Base-by-base conservation (phyloP, 345 rosid species). In the Garcia nutans region DNA sequence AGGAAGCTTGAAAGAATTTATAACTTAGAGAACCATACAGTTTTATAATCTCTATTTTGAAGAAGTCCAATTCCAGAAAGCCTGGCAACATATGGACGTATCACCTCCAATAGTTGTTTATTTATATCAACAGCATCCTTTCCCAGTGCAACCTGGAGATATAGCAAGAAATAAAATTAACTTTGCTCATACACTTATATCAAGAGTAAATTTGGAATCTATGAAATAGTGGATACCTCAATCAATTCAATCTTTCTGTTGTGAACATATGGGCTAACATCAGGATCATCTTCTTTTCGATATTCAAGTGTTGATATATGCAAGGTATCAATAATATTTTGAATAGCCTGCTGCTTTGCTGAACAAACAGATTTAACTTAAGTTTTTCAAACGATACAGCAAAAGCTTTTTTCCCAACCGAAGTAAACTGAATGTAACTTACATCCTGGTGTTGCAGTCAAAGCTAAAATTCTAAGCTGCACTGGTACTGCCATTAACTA, bases 401-500 rank as follows among this genome's bases (percentile, higher is more conserved):
- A 57, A 33, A 61, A 47, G 11, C 54, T 13, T 20, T 67, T 71
- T 50, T n/a, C 33, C 41, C 20, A 76, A 70, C 15, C 5, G 47
- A 75, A 49, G 56, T 24, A 69, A 50, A 77, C 10, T 16, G 26
- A 68, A 55, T 50, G 65, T 67, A 41, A 85, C 99, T 91, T 89
- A 95, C 99, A 93, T 80, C 99, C 99, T 78, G 98, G 98, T 72
- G 98, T 95, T 65, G 98, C 99, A 37, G 96, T 95, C 84, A 95
- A 88, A 67, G 97, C 99, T 76, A 95, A 77, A 82, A 95, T 87
- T 77, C 99, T 88, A 78, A 90, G 83, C 79, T 88, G 89, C 85
- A 91, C 84, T 49, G 91, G 89, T 68, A 86, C 79, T 8, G 93
- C 87, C 93, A 89, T 85, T 88, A 95, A 84, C 97, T 95, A 84